Conservation (phyloP, 2,329 filamentous ascomycete species). For the Sordariomycetes sp. region DNA sequence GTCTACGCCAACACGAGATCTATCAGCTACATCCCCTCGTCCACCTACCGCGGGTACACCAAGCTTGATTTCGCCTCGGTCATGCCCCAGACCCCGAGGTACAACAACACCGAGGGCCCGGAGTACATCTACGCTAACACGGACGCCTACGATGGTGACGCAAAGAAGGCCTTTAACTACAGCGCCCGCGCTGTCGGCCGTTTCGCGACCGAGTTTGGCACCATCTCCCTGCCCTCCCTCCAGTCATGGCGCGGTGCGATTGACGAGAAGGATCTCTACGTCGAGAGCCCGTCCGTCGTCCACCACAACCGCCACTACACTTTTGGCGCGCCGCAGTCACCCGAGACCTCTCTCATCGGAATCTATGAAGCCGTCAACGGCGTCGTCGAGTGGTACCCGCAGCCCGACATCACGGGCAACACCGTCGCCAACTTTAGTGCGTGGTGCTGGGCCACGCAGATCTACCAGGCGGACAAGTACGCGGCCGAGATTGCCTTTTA, state of each 20-base stretch:
- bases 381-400: conserved; percentile 45
- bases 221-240: conserved; percentile 51
- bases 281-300: conserved; percentile 46
- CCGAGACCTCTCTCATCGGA: too few species aligned
- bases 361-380: conserved; percentile 51
- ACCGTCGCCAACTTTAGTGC: conserved; percentile 47
- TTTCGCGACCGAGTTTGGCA: conserved; percentile 57
- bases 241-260: conserved; percentile 49
- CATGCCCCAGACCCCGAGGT: conserved; percentile 45
- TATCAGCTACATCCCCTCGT: conserved; percentile 52
- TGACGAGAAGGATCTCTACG: conserved; percentile 37
- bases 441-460: conserved; percentile 53
- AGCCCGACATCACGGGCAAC: conserved; percentile 42
- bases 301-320: conserved; percentile 49
- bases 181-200: conserved; percentile 46
- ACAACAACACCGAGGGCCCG: conserved; percentile 44
- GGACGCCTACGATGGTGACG: conserved; percentile 51
- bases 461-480: conserved; percentile 57
- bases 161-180: conserved; percentile 41
- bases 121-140: conserved; percentile 52
- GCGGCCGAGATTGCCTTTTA: conserved; percentile 53
- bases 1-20: conserved; percentile 49
- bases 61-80: conserved; percentile 41
- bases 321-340: not conserved
- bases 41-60: conserved; percentile 50